A percentile compares a stretch with the other conserved stretches of the same genome.
Evolutionary conservation across 73 alveolate genomes (phyloP).

Genomic region (Paramecium biaurelia): DNA sequence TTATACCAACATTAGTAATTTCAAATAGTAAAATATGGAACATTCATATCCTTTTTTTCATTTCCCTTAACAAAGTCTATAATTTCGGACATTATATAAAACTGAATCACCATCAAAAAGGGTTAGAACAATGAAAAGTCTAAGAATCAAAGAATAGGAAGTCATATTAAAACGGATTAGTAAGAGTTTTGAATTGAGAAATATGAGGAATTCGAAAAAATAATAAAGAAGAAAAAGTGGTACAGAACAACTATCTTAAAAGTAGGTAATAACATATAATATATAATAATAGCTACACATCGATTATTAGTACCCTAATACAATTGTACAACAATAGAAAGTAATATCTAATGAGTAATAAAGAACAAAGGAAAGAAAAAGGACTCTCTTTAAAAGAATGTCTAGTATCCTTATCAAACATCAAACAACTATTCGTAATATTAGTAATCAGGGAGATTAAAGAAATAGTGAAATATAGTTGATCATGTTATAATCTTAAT

Average conservation of each 20-base stretch:
- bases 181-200: background rate
- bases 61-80: background rate
- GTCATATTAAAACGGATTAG: background rate
- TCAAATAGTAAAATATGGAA: background rate
- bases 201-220: background rate
- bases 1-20: background rate
- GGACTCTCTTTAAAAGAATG: background rate
- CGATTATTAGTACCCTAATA: background rate
- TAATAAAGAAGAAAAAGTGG: constrained; percentile 7
- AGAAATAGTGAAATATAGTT: background rate
- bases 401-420: background rate
- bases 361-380: constrained; percentile 3
- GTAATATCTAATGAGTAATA: background rate
- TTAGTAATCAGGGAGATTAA: background rate
- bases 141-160: background rate
- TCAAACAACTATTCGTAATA: background rate
- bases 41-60: background rate
- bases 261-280: background rate
- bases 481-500: background rate
- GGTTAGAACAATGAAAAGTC: background rate
- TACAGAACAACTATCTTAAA: background rate
- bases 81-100: background rate
- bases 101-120: background rate
- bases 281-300: background rate
- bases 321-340: background rate